These are phyloP conservation scores for Lotmaria passim DNA, from an alignment of 208 protist genomes.

Conservation along the genomic window DNA sequence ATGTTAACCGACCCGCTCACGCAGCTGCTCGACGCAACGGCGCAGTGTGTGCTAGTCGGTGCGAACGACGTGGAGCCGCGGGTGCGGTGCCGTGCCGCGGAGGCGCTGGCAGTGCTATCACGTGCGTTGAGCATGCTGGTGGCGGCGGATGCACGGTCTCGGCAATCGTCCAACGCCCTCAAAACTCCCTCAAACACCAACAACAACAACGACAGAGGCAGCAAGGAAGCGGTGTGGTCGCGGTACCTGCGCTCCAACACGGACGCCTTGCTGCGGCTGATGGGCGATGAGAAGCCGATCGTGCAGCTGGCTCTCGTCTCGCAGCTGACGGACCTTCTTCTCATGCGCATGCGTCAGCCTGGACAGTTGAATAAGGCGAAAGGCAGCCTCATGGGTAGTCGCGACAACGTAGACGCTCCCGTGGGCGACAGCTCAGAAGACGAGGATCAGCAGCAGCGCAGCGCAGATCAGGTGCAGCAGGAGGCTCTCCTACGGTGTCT, in stretches of 20 bases:
- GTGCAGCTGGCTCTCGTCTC: constrained; percentile 76
- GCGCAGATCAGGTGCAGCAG: constrained; percentile 43
- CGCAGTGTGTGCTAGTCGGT: constrained; percentile 36
- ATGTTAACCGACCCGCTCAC: constrained; percentile 12
- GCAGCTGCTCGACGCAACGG: constrained; percentile 42
- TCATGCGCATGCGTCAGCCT: constrained; percentile 25
- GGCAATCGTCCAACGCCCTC: not conserved
- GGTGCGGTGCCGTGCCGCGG: constrained; percentile 57
- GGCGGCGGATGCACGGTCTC: constrained; percentile 3
- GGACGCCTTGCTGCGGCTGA: constrained; percentile 53
- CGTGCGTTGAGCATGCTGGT: constrained; percentile 60
- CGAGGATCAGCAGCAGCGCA: constrained; percentile 19
- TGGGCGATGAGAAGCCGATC: constrained; percentile 58
- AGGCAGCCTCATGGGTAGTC: constrained; percentile 6
- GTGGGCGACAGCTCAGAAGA: not conserved
- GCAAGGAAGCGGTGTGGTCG: constrained; percentile 35
- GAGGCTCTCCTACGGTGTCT: constrained; percentile 58
- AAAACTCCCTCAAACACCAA: constrained; percentile 2
- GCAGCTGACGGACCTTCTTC: constrained; percentile 61
- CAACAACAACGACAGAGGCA: not conserved
- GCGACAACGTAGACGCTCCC: not conserved
- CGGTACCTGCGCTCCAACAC: constrained; percentile 50
- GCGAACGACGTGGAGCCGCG: constrained; percentile 53
- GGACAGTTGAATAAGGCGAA: constrained; percentile 6
- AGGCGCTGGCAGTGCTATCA: constrained; percentile 56